Percentiles rank a stretch among this genome's conserved stretches.
Conservation (phyloP, 1,284 basidiomycete genomes). For the Irpex sp. region DNA sequence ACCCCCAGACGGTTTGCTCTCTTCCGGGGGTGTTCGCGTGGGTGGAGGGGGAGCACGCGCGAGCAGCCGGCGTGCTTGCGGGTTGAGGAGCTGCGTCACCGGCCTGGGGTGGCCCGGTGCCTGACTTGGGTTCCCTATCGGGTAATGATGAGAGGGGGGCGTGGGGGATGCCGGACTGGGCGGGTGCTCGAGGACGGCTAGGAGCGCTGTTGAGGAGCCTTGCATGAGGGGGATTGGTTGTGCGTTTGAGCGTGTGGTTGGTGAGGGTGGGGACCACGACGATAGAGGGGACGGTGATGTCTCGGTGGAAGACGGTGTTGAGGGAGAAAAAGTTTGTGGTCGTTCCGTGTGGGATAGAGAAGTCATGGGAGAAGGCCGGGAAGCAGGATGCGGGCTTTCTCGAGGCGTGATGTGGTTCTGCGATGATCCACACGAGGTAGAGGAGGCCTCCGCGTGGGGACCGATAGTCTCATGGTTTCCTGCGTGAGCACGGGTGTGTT, state of each 20-base stretch:
- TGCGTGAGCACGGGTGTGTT: background rate
- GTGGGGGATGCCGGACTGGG: conserved; percentile 4
- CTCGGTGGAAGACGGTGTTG: conserved; percentile 8
- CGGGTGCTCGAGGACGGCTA: conserved; percentile 58
- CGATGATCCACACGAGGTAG: background rate
- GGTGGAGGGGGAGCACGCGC: background rate
- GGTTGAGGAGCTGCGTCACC: conserved; percentile 17
- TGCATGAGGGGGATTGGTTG: conserved; percentile 42
- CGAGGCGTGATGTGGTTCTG: background rate
- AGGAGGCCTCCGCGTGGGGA: background rate
- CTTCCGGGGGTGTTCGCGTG: background rate
- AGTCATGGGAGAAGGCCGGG: background rate
- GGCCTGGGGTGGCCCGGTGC: conserved; percentile 10
- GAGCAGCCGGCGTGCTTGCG: conserved; percentile 12
- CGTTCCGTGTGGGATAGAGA: background rate
- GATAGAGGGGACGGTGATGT: background rate
- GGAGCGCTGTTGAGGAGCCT: conserved; percentile 68
- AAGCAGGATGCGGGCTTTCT: background rate
- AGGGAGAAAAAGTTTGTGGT: background rate
- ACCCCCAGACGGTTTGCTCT: conserved; percentile 33
- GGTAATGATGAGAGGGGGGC: background rate
- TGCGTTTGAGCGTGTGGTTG: conserved; percentile 4
- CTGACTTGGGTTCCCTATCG: background rate
- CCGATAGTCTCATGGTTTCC: background rate
- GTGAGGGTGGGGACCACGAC: background rate